phyloP scores from a whole-genome alignment of 2,329 filamentous ascomycete species.

The Exserohilum turcica region DNA sequence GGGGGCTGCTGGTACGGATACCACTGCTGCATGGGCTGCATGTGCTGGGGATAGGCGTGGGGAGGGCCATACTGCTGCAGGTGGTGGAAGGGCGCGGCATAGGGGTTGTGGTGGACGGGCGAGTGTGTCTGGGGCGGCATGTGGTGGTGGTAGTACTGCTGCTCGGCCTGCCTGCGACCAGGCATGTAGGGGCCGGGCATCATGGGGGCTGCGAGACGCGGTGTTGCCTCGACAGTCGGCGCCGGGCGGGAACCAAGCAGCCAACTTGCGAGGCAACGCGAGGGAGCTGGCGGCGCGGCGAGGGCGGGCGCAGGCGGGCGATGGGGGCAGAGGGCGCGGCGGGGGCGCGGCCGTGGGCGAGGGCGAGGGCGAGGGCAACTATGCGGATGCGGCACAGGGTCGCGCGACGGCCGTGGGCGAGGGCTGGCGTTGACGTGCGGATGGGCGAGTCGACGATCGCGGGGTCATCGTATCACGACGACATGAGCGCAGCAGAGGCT shows the following conservation, averaged over 20 bases:
- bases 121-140: constrained; percentile 26
- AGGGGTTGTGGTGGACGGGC: constrained; percentile 31
- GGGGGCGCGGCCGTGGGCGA: constrained; percentile 16
- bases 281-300: constrained; percentile 11
- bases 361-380: constrained; percentile 24
- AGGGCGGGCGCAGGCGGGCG: constrained; percentile 2
- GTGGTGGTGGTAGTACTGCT: constrained; percentile 41
- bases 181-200: constrained; percentile 68
- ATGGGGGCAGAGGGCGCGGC: constrained; percentile 4
- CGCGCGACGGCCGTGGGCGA: constrained; percentile 30
- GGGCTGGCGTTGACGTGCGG: constrained; percentile 24
- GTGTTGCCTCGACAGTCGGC: constrained; percentile 49
- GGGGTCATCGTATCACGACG: constrained; percentile 44
- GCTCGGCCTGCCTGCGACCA: constrained; percentile 50
- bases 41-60: constrained; percentile 47
- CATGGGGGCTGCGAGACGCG: constrained; percentile 65
- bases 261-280: constrained; percentile 49
- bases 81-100: constrained; percentile 43
- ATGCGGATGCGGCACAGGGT: constrained; percentile 33
- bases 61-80: constrained; percentile 50
- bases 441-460: constrained; percentile 27
- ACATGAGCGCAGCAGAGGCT: constrained; percentile 42
- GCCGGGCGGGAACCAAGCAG: constrained; percentile 45
- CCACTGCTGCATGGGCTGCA: constrained; percentile 47
- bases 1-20: constrained; percentile 49